Evolutionary conservation across 805 yeast species (phyloP).

Genomic region (Ogataea siamensis): DNA sequence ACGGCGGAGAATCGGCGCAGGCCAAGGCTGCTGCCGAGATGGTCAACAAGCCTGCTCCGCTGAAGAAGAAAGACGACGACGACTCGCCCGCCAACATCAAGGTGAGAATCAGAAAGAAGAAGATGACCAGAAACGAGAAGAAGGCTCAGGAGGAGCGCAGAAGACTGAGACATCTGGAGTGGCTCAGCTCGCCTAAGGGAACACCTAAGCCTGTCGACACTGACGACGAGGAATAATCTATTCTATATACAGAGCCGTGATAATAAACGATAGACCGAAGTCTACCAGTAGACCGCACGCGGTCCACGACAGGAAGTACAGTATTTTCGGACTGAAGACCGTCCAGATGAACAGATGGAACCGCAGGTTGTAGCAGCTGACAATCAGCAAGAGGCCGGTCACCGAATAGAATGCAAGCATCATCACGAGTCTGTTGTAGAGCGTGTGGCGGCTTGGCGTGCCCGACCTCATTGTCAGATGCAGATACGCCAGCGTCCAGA

Average conservation of each 20-base stretch:
- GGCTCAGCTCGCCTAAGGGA: constrained; percentile 97
- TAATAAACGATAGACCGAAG: constrained; percentile 26
- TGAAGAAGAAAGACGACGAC: constrained; percentile 60
- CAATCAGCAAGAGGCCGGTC: constrained; percentile 55
- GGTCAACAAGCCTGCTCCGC: constrained; percentile 46
- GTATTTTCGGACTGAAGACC: constrained; percentile 89
- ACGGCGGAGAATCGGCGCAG: constrained; percentile 48
- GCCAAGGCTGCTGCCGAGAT: constrained; percentile 45
- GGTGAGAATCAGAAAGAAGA: constrained; percentile 90
- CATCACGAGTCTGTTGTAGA: constrained; percentile 38
- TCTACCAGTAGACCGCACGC: constrained; percentile 45
- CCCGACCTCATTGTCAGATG: constrained; percentile 13
- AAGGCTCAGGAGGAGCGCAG: constrained; percentile 90
- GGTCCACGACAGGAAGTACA: constrained; percentile 79
- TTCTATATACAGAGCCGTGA: constrained; percentile 20
- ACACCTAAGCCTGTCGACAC: constrained; percentile 94
- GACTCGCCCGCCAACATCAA: constrained; percentile 96
- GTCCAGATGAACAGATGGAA: constrained; percentile 96
- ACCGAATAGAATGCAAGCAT: constrained; percentile 56
- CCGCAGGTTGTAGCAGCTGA: constrained; percentile 70
- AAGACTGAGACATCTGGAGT: constrained; percentile 87
- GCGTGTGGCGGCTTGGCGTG: constrained; percentile 32
- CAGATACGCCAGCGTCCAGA: constrained; percentile 60
- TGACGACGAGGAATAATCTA: constrained; percentile 75
- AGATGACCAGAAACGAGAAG: constrained; percentile 95